phyloP scores from a whole-genome alignment of 495 filamentous ascomycete genomes.

The Astrothelium macrocarpum region DNA sequence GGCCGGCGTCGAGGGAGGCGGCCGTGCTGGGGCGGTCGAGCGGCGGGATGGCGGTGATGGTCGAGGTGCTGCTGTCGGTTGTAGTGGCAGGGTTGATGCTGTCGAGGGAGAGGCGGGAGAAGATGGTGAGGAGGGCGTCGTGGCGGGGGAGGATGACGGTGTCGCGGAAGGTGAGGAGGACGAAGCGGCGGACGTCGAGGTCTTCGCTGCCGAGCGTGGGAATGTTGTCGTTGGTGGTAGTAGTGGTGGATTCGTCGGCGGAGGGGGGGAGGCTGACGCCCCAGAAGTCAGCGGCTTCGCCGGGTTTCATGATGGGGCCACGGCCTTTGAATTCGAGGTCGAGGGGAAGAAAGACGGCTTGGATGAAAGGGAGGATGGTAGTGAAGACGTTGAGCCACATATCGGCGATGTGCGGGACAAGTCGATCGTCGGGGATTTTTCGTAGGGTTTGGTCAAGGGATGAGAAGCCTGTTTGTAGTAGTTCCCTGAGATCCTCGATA shows the following conservation, averaged over 20 bases:
- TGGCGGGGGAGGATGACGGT: conserved; percentile 76
- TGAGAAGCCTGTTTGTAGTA: conserved; percentile 72
- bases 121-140: conserved; percentile 76
- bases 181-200: conserved; percentile 80
- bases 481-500: conserved; percentile 67
- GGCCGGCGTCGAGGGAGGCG: conserved; percentile 58
- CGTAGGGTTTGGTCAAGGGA: conserved; percentile 75
- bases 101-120: conserved; percentile 83
- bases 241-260: neutral
- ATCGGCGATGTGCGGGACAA: conserved; percentile 80
- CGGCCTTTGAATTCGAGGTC: conserved; percentile 88
- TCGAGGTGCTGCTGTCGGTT: conserved; percentile 39
- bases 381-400: conserved; percentile 90
- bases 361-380: conserved; percentile 82
- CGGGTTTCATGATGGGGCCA: conserved; percentile 62
- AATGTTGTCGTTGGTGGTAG: conserved; percentile 28
- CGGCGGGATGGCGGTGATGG: conserved; percentile 31
- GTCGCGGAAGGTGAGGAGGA: conserved; percentile 84
- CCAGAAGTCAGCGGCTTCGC: conserved; percentile 85
- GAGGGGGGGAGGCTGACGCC: conserved; percentile 30
- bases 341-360: conserved; percentile 89
- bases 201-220: conserved; percentile 43
- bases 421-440: conserved; percentile 65
- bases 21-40: conserved; percentile 54
- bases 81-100: conserved; percentile 54